These are phyloP conservation scores for Lasiodiplodia citricola DNA, from an alignment of 2,329 filamentous ascomycete species.

Conservation along the genomic window DNA sequence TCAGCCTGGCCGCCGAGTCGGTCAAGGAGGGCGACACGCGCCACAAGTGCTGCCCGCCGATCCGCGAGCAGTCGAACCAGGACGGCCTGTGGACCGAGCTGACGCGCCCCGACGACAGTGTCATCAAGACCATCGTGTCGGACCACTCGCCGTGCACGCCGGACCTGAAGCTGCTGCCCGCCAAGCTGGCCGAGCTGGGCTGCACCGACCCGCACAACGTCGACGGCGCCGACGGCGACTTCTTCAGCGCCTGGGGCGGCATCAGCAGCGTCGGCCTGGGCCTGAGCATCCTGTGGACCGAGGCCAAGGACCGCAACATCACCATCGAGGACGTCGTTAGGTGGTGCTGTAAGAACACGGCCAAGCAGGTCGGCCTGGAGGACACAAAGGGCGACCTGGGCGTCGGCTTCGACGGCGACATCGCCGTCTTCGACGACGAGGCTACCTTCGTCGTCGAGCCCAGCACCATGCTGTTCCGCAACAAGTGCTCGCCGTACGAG, in stretches of 20 bases:
- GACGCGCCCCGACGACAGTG: slow-evolving; percentile 62
- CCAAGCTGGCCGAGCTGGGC: slow-evolving; percentile 63
- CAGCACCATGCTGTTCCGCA: slow-evolving; percentile 93
- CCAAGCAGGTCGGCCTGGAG: slow-evolving; percentile 83
- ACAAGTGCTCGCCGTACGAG: slow-evolving; percentile 90
- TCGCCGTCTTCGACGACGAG: slow-evolving; percentile 90
- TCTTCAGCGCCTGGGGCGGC: slow-evolving; percentile 95
- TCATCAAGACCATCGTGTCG: slow-evolving; percentile 89
- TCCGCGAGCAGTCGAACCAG: slow-evolving; percentile 80
- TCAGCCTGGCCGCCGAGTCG: slow-evolving; percentile 80
- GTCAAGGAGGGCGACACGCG: slow-evolving; percentile 85
- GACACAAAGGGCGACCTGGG: slow-evolving; percentile 80
- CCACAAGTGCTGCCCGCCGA: slow-evolving; percentile 95
- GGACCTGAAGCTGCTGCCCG: slow-evolving; percentile 85
- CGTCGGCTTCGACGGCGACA: slow-evolving; percentile 84
- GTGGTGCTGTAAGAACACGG: slow-evolving; percentile 86
- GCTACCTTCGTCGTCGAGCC: slow-evolving; percentile 70
- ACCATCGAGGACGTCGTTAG: slow-evolving; percentile 79
- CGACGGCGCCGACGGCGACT: slow-evolving; percentile 69
- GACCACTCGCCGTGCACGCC: slow-evolving; percentile 98
- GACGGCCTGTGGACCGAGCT: slow-evolving; percentile 88
- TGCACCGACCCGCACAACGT: slow-evolving; percentile 35
- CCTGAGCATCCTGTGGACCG: slow-evolving; percentile 86
- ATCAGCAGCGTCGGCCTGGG: slow-evolving; percentile 94
- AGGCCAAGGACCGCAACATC: slow-evolving; percentile 64